These are phyloP conservation scores for Phylloporus arenicola DNA, from an alignment of 768 basidiomycete species.

Conservation along the genomic window DNA sequence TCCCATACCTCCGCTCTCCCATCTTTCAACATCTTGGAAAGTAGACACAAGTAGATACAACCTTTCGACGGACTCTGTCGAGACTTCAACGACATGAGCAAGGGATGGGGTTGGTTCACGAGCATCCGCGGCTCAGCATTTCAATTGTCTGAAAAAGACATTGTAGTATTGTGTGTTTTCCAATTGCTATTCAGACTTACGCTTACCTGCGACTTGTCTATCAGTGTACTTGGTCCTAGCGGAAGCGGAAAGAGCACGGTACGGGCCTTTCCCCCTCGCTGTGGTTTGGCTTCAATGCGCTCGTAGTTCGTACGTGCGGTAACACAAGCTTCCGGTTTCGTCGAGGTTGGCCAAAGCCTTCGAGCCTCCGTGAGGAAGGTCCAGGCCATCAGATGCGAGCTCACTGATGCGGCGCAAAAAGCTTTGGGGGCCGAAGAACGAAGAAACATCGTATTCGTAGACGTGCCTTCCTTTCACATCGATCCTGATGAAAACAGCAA, in stretches of 20 bases:
- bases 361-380: neutral
- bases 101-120: too few relatives aligned
- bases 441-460: conserved; percentile 15
- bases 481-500: neutral
- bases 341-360: neutral
- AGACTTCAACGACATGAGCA: too few relatives aligned
- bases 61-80: too few relatives aligned
- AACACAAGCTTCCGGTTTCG: neutral
- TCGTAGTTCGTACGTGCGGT: neutral
- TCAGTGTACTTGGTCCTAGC: neutral
- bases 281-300: neutral
- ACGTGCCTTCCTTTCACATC: conserved; percentile 17
- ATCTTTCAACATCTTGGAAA: too few relatives aligned
- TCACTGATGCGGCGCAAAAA: too few relatives aligned
- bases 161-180: neutral
- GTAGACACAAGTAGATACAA: too few relatives aligned
- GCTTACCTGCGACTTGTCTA: neutral
- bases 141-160: neutral
- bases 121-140: too few relatives aligned
- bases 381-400: neutral
- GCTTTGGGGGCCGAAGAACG: too few relatives aligned
- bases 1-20: too few relatives aligned
- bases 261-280: neutral
- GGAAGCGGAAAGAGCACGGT: neutral
- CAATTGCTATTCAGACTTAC: neutral